Base-by-base conservation (phyloP, 306 rosid genomes). In the Fragaria nilgerrensis region DNA sequence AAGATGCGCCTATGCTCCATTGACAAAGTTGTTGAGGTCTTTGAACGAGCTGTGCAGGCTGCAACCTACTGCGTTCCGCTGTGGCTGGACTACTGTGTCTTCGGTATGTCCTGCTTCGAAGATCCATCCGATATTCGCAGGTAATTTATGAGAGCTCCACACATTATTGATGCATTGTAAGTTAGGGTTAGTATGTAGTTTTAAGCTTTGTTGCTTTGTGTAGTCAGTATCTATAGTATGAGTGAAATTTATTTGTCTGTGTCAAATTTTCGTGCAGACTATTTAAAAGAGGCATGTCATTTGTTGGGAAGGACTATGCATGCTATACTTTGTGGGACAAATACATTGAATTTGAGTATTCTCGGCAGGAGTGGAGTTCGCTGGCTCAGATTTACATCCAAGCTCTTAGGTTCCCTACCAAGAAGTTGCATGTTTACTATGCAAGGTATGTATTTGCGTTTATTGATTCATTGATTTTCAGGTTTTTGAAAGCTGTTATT, bases 291-390 rank as follows among this genome's bases (percentile, higher is more conserved):
- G 97, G 92, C 73, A 52, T 90, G 66, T 90, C 93, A 72, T 90
- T 90, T 82, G 90, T 94, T 82, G 92, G 97, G 76, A 94, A 87
- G 91, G 98, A 94, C 75, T 92, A 90, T 83, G 79, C 62, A 19
- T 89, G 96, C 81, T 88, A 89, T 85, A 70, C 85, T 65, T 82
- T 94, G 88, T 94, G 96, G 98, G 98, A 92, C 87, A 86, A 86
- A 70, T 94, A 89, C 85, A 90, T 94, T 68, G 89, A 84, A 34
- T 94, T 94, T 74, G 96, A 90, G 89, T 87, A 84, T 81, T 92
- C 96, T 81, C 94, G 87, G 85, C 87, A 87, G 84, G 86, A 90
- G 67, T 92, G 94, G 98, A 79, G 82, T 79, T 85, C 72, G 14
- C 84, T 94, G 75, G 93, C 98, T 14, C 89, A 84, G 75, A 88